Percentiles rank a stretch among this genome's conserved stretches.
These are phyloP conservation scores for Gynochthodes officinalis DNA, from an alignment of 257 asterid species.

Conservation along the genomic window DNA sequence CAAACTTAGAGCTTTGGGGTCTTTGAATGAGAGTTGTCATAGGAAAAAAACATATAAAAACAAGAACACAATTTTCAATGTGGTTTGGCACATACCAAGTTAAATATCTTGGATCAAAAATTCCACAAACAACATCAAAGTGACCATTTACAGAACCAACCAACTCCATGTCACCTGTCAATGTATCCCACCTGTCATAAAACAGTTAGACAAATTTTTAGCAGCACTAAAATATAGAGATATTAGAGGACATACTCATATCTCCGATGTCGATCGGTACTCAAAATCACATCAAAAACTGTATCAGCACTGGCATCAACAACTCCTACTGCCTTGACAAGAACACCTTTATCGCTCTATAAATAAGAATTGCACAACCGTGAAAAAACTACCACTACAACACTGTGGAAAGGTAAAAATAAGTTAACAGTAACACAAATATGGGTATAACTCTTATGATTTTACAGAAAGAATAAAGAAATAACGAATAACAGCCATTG, in stretches of 20 bases:
- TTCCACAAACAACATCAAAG: conserved; percentile 87
- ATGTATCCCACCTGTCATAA: conserved; percentile 89
- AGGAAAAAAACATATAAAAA: not conserved
- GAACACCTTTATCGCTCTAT: conserved; percentile 73
- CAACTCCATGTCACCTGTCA: conserved; percentile 91
- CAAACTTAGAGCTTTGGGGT: not conserved
- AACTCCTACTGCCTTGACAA: conserved; percentile 94
- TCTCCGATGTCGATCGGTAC: conserved; percentile 72
- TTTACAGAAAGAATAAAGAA: conserved; percentile 7
- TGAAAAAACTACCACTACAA: not conserved
- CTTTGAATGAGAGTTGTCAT: not conserved
- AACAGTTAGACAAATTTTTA: conserved; percentile 29
- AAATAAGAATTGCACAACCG: conserved; percentile 6
- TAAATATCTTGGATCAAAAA: conserved; percentile 67
- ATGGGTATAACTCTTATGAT: not conserved
- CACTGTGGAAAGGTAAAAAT: conserved; percentile 14
- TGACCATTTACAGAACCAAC: conserved; percentile 77
- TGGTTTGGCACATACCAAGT: conserved; percentile 52
- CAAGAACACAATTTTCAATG: not conserved
- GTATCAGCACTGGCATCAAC: conserved; percentile 92
- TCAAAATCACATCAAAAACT: conserved; percentile 77
- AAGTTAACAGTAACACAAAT: not conserved
- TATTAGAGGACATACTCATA: conserved; percentile 60
- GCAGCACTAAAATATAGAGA: conserved; percentile 20
- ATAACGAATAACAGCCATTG: not conserved